Evolutionary conservation across 805 yeast genomes (phyloP).

Genomic region (Candida verbasci): DNA sequence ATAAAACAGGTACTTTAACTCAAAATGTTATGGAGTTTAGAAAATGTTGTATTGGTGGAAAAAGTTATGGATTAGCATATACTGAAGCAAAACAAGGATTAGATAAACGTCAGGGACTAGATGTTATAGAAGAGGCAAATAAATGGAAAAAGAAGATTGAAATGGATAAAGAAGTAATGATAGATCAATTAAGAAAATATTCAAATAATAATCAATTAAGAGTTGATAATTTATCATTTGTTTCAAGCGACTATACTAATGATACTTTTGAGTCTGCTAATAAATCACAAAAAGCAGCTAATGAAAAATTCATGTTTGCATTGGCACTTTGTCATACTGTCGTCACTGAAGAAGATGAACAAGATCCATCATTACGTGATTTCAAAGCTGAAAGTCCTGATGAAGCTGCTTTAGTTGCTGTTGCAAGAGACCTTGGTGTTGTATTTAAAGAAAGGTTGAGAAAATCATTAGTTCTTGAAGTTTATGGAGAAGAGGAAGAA

Average conservation of each 20-base stretch:
- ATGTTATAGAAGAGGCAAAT: slow-evolving; percentile 47
- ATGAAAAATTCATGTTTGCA: slow-evolving; percentile 57
- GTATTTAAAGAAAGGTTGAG: slow-evolving; percentile 54
- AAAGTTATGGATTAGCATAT: slow-evolving; percentile 67
- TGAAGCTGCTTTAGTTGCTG: slow-evolving; percentile 75
- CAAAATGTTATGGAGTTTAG: slow-evolving; percentile 82
- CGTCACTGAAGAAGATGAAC: slow-evolving; percentile 48
- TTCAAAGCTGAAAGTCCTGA: slow-evolving; percentile 83
- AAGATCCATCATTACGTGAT: slow-evolving; percentile 37
- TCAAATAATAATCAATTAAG: slow-evolving; percentile 44
- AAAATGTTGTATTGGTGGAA: slow-evolving; percentile 67
- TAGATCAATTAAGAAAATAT: slow-evolving; percentile 29
- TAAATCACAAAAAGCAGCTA: slow-evolving; percentile 38
- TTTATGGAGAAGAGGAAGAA: slow-evolving; percentile 41
- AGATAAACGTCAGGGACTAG: slow-evolving; percentile 60
- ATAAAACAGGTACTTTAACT: slow-evolving; percentile 80
- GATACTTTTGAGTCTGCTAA: slow-evolving; percentile 42
- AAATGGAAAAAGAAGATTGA: slow-evolving; percentile 38
- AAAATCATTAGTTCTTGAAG: slow-evolving; percentile 38
- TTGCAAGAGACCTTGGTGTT: slow-evolving; percentile 70
- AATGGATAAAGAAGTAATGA: slow-evolving; percentile 45
- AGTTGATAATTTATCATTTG: slow-evolving; percentile 53
- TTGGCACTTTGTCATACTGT: slow-evolving; percentile 75
- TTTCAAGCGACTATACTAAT: slow-evolving; percentile 54
- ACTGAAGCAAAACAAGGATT: slow-evolving; percentile 76